Evolutionary conservation across 1,139 yeast genomes (phyloP).

Genomic region (Candida dubliniensis): DNA sequence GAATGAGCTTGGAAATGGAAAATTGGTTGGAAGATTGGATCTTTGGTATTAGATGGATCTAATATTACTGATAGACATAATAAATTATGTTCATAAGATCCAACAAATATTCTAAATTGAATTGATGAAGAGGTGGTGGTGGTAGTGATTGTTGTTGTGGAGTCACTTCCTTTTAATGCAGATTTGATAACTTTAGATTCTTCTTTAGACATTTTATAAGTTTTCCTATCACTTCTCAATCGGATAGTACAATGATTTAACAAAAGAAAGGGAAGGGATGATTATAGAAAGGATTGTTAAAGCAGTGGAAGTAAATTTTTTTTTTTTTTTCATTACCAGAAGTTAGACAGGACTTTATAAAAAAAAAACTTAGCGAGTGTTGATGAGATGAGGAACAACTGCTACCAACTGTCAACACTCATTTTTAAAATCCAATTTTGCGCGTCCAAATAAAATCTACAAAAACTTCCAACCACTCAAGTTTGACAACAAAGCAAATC

Average conservation of each 20-base stretch:
- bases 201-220: conserved; percentile 1
- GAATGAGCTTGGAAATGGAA: conserved; percentile 96
- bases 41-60: conserved; percentile 24
- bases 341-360: no score
- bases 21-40: conserved; percentile 81
- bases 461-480: no score
- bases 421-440: no score
- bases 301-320: not conserved
- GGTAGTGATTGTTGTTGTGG: conserved; percentile 2
- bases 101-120: conserved; percentile 79
- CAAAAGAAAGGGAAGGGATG: no score
- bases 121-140: conserved; percentile 10
- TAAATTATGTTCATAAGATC: conserved; percentile 93
- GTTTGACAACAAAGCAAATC: no score
- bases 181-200: conserved; percentile 10
- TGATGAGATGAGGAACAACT: no score
- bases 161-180: conserved; percentile 14
- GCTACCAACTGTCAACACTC: no score
- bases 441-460: no score
- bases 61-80: conserved; percentile 77
- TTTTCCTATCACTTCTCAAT: no score
- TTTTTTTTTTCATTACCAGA: not conserved
- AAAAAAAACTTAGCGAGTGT: no score
- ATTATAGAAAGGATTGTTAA: not conserved
- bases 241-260: no score